Base-by-base conservation (phyloP, 1,139 yeast species). In the Taphrina betulina region DNA sequence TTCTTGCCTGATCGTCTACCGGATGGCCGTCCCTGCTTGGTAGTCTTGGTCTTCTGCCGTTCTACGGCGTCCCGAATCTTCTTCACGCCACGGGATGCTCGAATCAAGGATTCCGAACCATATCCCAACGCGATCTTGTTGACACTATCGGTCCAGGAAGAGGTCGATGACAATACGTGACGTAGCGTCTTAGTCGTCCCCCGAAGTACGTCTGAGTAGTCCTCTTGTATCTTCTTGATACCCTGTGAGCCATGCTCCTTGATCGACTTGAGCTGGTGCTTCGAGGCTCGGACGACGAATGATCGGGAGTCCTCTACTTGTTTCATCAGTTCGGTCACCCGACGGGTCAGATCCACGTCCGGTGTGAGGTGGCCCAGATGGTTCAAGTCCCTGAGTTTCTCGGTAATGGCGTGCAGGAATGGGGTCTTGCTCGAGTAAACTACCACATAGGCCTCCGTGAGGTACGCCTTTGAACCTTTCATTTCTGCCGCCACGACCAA, bases 401-500 rank as follows among this genome's bases (percentile, higher is more conserved):
- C 48, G 10, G 26, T 23, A 16, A 43, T 14, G 5, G 48, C 8
- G 8, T 17, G 37, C 7, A 43, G 14, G 19, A 43, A 43, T 7
- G 48, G 48, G 3, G 26, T 19, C 36, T 33, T 43, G 2, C 26
- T 16, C 7, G 48, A 31, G 23, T 43, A 43, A 14, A 31, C 28
- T 19, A 43, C 29, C 2, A 33, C 26, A 3, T 43, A 43, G 4
- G 48, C 48, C n/a, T 31, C 38, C 10, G 29, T 31, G 24, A 43
- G 19, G n/a, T 14, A 20, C 26, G 16, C 14, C 29, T 43, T 33
- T 31, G 29, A n/a, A 17, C 19, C 29, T 3, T 17, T 22, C 35
- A 28, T 28, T 31, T 43, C 34, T 7, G 45, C 53, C 3, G 43
- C 22, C 17, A 48, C 31, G n/a, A 48, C 29, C n/a, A 48, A 33